Base-by-base conservation (phyloP, 495 filamentous ascomycete species). In the Penicillium diatomitis region DNA sequence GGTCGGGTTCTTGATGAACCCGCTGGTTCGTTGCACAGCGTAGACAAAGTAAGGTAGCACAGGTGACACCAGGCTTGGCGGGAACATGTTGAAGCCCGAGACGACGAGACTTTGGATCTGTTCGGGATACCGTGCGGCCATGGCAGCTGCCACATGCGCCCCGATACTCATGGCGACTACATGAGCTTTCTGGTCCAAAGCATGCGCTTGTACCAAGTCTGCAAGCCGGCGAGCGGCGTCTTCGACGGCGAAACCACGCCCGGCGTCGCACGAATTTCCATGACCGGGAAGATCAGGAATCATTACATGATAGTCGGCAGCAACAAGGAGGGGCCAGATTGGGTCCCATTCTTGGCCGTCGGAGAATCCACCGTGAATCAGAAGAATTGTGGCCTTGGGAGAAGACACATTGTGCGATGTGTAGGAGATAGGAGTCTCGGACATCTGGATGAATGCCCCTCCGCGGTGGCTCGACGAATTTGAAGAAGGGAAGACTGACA, bases 361-460 rank as follows among this genome's bases (percentile, higher is more conserved):
- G 12, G 43, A 39, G 32, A 51, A 50, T 45, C 41, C 56, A 32
- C 56, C 53, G 27, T 59, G 56, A 31, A 56, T 59, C 5, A 59
- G 44, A 3, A 59, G 38, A 29, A 56, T 48, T 7, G 53, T 56
- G 20, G 20, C 20, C 20, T 20, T 20, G 20, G 20, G 20, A 20
- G 20, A 20, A 20, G 20, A 20, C 20, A 20, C 20, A 20, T 20
- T 20, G 20, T 20, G 20, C 20, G 20, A 20, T 20, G 20, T 20
- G 20, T 20, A 20, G 20, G 20, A 20, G 20, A 20, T 20, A 20
- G 20, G 20, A 20, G 20, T 20, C 20, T 20, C 20, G 20, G 20
- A 20, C 20, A 20, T 20, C 20, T 20, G 20, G 20, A 20, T 20
- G 20, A 20, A 20, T 20, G 20, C 20, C 2, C 20, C 20, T 20